Conservation (phyloP, 2,329 filamentous ascomycete genomes). For the Polytolypa hystricis region DNA sequence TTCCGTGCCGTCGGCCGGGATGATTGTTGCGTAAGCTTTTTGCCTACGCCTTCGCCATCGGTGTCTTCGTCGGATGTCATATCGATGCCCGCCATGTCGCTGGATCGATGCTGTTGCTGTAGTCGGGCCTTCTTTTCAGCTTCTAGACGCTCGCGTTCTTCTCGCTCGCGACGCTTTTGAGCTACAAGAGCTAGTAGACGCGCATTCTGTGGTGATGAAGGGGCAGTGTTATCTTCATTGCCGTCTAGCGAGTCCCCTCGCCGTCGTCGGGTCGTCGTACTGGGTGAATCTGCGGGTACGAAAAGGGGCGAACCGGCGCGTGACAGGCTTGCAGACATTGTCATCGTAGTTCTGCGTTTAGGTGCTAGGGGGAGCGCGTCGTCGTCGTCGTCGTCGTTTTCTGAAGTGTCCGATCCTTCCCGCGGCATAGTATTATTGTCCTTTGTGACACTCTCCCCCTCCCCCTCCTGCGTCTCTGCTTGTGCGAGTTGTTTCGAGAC, state of each 20-base stretch:
- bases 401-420: conserved; percentile 2
- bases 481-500: not conserved
- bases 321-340: conserved; percentile 13
- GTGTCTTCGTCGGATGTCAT: conserved; percentile 28
- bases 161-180: conserved; percentile 60
- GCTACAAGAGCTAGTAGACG: conserved; percentile 63
- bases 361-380: no score
- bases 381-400: no score
- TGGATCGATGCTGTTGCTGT: conserved; percentile 20
- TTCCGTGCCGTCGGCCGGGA: conserved; percentile 59
- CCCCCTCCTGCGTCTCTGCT: not conserved
- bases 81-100: conserved; percentile 13
- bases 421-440: not conserved
- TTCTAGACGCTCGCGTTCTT: conserved; percentile 52
- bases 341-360: no score
- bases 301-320: conserved; percentile 33
- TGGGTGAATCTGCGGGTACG: conserved; percentile 19
- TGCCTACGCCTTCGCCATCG: conserved; percentile 47
- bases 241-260: conserved; percentile 10
- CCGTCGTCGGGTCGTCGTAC: not conserved
- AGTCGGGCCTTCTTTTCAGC: conserved; percentile 27
- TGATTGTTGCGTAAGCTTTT: conserved; percentile 56
- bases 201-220: conserved; percentile 35
- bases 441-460: not conserved
- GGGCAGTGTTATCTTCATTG: conserved; percentile 15